phyloP scores from a whole-genome alignment of 495 filamentous ascomycete genomes.

The Hyaloscypha bicolor region DNA sequence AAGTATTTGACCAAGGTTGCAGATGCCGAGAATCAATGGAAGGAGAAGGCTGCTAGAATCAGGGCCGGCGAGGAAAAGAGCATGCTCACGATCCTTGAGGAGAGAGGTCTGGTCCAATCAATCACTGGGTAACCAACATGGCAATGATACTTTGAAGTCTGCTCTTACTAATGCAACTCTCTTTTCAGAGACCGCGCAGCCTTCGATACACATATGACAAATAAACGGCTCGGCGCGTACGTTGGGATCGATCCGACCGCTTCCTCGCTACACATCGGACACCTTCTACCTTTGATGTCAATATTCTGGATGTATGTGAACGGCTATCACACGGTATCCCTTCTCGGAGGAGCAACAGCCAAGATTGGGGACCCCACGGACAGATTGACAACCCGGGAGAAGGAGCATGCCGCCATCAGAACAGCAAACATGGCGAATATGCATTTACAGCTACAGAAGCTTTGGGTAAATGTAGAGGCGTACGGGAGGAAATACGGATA shows the following conservation, averaged over 20 bases:
- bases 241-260: conserved; percentile 93
- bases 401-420: conserved; percentile 53
- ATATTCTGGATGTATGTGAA: conserved; percentile 91
- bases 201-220: conserved; percentile 70
- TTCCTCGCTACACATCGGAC: conserved; percentile 85
- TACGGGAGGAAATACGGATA: conserved; percentile 66
- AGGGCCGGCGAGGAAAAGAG: conserved; percentile 60
- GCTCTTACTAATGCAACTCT: conserved; percentile 28
- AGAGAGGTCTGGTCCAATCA: conserved; percentile 78
- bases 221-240: conserved; percentile 76
- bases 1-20: conserved; percentile 52
- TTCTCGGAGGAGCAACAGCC: conserved; percentile 85
- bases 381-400: conserved; percentile 66
- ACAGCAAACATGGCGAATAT: conserved; percentile 74
- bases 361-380: conserved; percentile 88
- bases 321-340: conserved; percentile 70
- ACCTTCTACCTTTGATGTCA: conserved; percentile 92
- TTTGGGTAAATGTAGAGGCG: conserved; percentile 71
- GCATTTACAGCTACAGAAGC: conserved; percentile 74
- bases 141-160: not conserved
- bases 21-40: conserved; percentile 61
- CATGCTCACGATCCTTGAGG: conserved; percentile 72
- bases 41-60: conserved; percentile 56
- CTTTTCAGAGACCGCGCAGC: conserved; percentile 56
- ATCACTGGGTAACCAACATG: conserved; percentile 67